Evolutionary conservation across 345 rosid genomes (phyloP).

Genomic region (Arabidopsis arenosa): DNA sequence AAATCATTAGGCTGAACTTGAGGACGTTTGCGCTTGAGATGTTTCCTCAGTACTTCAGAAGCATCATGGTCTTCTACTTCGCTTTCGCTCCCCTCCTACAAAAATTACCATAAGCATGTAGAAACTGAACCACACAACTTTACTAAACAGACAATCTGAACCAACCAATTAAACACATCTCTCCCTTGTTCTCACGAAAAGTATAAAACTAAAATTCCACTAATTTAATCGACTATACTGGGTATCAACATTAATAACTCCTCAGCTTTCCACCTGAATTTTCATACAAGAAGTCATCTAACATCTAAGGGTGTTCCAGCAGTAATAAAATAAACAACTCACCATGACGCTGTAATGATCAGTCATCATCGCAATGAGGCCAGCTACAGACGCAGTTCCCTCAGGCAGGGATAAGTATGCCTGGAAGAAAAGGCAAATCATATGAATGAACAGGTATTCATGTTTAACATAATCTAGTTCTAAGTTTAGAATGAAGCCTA

Average conservation of each 20-base stretch:
- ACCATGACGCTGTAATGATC: constrained; percentile 90
- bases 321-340: constrained; percentile 38
- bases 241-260: background rate
- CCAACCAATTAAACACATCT: background rate
- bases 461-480: background rate
- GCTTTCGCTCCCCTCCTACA: constrained; percentile 75
- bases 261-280: constrained; percentile 24
- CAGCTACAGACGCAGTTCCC: constrained; percentile 88
- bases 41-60: constrained; percentile 49
- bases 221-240: background rate
- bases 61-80: constrained; percentile 71
- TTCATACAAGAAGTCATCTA: background rate
- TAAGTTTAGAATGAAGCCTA: constrained; percentile 4
- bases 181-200: constrained; percentile 12
- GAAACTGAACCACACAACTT: background rate
- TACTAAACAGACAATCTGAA: constrained; percentile 12
- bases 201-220: background rate
- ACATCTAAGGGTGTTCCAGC: constrained; percentile 8
- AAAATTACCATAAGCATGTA: constrained; percentile 24
- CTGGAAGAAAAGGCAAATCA: constrained; percentile 50
- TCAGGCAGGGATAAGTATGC: constrained; percentile 96
- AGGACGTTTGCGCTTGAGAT: constrained; percentile 65
- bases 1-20: constrained; percentile 49
- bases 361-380: constrained; percentile 96
- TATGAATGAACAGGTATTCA: background rate